phyloP scores from a whole-genome alignment of 129 eudicot genomes.

The Solidago caesia region DNA sequence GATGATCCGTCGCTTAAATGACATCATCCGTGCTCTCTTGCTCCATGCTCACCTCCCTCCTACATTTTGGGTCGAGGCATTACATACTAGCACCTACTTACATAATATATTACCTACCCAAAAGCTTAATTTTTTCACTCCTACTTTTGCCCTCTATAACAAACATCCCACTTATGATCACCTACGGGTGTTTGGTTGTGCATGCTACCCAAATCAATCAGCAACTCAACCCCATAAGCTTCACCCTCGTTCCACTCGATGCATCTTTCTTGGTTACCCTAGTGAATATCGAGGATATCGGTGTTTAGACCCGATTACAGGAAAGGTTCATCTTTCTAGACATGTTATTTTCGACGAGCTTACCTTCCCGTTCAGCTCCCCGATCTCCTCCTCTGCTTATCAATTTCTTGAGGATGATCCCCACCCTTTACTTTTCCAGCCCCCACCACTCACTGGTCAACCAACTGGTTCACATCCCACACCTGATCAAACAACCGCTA shows the following conservation, averaged over 20 bases:
- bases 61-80: not conserved
- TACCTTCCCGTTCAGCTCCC: not conserved
- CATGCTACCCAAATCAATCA: not conserved
- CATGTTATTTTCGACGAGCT: constrained; percentile 2
- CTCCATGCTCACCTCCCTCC: constrained; percentile 2
- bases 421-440: not conserved
- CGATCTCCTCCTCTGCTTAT: not conserved
- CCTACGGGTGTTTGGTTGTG: constrained; percentile 8
- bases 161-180: not conserved
- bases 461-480: not conserved
- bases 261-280: constrained; percentile 1
- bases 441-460: not conserved
- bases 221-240: not conserved
- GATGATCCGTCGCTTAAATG: not conserved
- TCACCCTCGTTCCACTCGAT: not conserved
- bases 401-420: constrained; percentile 3
- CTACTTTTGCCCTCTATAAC: not conserved
- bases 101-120: not conserved
- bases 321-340: not conserved
- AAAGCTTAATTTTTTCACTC: not conserved
- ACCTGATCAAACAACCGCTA: not conserved
- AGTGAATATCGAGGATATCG: not conserved
- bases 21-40: constrained; percentile 6
- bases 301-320: not conserved
- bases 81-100: not conserved